These are phyloP conservation scores for Trichosporon ovoides DNA, from an alignment of 1,284 basidiomycete species.

Conservation along the genomic window DNA sequence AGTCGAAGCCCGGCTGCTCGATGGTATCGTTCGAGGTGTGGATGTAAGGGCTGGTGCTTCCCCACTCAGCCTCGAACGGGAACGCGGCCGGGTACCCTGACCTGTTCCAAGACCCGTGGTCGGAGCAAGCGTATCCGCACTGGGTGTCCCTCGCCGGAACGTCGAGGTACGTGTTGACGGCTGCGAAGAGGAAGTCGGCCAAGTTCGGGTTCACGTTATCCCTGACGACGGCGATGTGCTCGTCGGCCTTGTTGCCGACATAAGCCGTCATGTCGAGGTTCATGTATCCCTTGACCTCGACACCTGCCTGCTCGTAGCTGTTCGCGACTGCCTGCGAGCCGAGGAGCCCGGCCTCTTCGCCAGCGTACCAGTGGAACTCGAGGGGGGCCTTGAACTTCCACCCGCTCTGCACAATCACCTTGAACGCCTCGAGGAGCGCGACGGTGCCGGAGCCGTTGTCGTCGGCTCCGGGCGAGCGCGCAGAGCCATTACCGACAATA, in stretches of 20 bases:
- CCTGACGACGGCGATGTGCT: constrained; percentile 83
- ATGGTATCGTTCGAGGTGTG: constrained; percentile 76
- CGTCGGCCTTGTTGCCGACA: constrained; percentile 42
- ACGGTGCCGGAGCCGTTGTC: constrained; percentile 93
- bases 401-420: constrained; percentile 69
- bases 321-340: constrained; percentile 87
- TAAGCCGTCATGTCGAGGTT: constrained; percentile 66
- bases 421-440: constrained; percentile 84
- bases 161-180: constrained; percentile 63
- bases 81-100: constrained; percentile 78
- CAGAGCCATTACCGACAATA: constrained; percentile 25
- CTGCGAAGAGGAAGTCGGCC: constrained; percentile 68
- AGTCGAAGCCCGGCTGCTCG: constrained; percentile 78
- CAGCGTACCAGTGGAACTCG: constrained; percentile 95
- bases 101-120: constrained; percentile 71
- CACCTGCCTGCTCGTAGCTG: constrained; percentile 61
- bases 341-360: constrained; percentile 90
- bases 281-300: constrained; percentile 79
- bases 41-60: constrained; percentile 64
- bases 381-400: constrained; percentile 70
- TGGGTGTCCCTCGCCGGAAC: constrained; percentile 52
- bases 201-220: constrained; percentile 70
- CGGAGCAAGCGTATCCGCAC: constrained; percentile 93
- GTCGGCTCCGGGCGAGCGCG: constrained; percentile 68
- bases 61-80: constrained; percentile 55